These are phyloP conservation scores for Magnusiomyces suaveolens DNA, from an alignment of 1,139 yeast species.

Conservation along the genomic window DNA sequence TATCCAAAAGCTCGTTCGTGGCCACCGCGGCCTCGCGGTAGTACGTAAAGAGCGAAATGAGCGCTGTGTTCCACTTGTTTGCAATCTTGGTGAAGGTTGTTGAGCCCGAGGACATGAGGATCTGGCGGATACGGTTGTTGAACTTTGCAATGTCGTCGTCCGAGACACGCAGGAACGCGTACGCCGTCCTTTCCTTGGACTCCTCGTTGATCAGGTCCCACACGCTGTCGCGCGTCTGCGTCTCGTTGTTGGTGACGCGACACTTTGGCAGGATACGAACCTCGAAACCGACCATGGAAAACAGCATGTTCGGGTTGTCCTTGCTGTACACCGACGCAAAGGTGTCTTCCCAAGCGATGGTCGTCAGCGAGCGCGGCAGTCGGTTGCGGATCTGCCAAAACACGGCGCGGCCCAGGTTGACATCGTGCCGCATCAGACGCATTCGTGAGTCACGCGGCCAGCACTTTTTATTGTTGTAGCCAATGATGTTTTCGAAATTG, in stretches of 20 bases:
- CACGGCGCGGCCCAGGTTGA: conserved; percentile 81
- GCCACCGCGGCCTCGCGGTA: conserved; percentile 88
- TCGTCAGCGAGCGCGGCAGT: conserved; percentile 63
- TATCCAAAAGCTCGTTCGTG: conserved; percentile 68
- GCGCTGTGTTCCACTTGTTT: conserved; percentile 91
- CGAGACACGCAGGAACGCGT: conserved; percentile 77
- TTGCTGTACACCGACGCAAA: conserved; percentile 81
- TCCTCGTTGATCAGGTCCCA: conserved; percentile 75
- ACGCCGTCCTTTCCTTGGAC: conserved; percentile 81
- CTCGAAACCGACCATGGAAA: conserved; percentile 93
- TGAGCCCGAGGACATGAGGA: conserved; percentile 91
- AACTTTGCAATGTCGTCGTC: conserved; percentile 71
- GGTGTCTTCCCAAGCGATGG: conserved; percentile 72
- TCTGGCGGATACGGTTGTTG: conserved; percentile 76
- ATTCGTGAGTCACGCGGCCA: conserved; percentile 94
- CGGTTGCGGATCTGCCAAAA: conserved; percentile 85
- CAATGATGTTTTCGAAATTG: conserved; percentile 74
- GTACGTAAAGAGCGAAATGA: conserved; percentile 77
- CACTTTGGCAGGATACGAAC: conserved; percentile 73
- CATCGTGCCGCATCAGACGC: conserved; percentile 87
- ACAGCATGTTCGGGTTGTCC: conserved; percentile 80
- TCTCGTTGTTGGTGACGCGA: conserved; percentile 38
- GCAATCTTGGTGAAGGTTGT: conserved; percentile 93
- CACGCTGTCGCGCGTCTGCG: conserved; percentile 57
- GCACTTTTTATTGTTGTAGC: conserved; percentile 79